Percentiles rank a stretch among this genome's conserved stretches.
Conservation (phyloP, 129 eudicot genomes). For the Artemisia tridentata region DNA sequence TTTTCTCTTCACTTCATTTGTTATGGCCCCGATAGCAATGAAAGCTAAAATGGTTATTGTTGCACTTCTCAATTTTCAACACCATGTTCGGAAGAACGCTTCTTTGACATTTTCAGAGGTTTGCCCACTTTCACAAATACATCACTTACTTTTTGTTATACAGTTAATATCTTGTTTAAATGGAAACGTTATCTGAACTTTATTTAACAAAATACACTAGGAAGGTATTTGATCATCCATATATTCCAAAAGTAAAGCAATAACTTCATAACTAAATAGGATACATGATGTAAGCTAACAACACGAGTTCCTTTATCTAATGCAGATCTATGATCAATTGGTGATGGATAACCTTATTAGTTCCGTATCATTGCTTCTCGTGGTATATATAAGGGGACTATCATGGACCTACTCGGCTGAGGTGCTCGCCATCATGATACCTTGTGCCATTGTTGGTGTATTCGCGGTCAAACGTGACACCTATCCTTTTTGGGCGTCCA, state of each 20-base stretch:
- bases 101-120: conserved; percentile 54
- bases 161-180: not conserved
- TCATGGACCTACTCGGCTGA: conserved; percentile 54
- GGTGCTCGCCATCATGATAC: conserved; percentile 45
- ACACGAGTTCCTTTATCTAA: not conserved
- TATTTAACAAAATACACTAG: too few species aligned
- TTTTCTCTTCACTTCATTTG: conserved; percentile 43
- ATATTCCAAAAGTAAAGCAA: too few species aligned
- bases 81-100: conserved; percentile 28
- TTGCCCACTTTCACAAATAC: not conserved
- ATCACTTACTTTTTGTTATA: not conserved
- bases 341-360: conserved; percentile 63
- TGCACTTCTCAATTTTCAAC: conserved; percentile 25
- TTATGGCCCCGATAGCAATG: conserved; percentile 43
- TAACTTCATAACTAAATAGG: too few species aligned
- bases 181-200: too few species aligned
- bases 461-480: conserved; percentile 36
- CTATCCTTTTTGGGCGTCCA: conserved; percentile 53
- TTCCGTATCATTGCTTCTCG: conserved; percentile 34
- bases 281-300: not conserved
- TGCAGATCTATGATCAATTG: conserved; percentile 55
- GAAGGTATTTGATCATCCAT: too few species aligned
- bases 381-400: conserved; percentile 42
- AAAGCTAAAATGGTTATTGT: conserved; percentile 30
- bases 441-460: conserved; percentile 42